Evolutionary conservation across 768 basidiomycete genomes (phyloP).

Genomic region (Candolleomyces aberdarensis): DNA sequence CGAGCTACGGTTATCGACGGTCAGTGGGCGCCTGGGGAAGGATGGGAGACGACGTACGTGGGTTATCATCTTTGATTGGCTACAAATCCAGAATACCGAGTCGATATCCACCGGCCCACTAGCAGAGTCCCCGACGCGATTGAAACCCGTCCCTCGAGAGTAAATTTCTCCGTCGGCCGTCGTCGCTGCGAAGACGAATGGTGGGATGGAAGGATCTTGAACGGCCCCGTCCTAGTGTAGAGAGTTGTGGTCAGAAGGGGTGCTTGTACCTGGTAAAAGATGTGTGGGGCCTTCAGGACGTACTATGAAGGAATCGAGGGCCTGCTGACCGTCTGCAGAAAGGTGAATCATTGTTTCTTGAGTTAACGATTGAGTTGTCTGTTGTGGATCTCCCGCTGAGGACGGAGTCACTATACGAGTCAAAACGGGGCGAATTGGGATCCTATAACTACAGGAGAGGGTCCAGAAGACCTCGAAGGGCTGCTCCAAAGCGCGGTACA

Average conservation of each 20-base stretch:
- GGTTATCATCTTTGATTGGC: conserved; percentile 35
- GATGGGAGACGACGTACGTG: conserved; percentile 18
- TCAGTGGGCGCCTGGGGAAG: too few relatives aligned
- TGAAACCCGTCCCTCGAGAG: conserved; percentile 25
- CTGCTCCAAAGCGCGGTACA: too few relatives aligned
- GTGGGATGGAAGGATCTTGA: not conserved
- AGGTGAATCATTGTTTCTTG: not conserved
- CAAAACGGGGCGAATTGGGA: too few relatives aligned
- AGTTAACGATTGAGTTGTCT: too few relatives aligned
- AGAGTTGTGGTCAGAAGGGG: not conserved
- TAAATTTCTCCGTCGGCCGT: conserved; percentile 27
- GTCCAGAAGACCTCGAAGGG: too few relatives aligned
- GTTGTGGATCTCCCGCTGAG: too few relatives aligned
- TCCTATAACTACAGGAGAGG: too few relatives aligned
- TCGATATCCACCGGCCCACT: conserved; percentile 25
- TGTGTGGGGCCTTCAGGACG: not conserved
- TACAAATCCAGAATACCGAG: conserved; percentile 38
- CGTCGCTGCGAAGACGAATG: conserved; percentile 20
- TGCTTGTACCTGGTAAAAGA: not conserved
- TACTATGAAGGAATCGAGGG: not conserved
- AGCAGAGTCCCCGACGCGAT: conserved; percentile 20
- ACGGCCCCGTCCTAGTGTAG: not conserved
- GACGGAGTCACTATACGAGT: too few relatives aligned
- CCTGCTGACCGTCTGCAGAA: not conserved
- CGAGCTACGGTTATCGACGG: conserved; percentile 19